Conservation (phyloP, 805 yeast genomes). For the Cyberlindnera saturnus region DNA sequence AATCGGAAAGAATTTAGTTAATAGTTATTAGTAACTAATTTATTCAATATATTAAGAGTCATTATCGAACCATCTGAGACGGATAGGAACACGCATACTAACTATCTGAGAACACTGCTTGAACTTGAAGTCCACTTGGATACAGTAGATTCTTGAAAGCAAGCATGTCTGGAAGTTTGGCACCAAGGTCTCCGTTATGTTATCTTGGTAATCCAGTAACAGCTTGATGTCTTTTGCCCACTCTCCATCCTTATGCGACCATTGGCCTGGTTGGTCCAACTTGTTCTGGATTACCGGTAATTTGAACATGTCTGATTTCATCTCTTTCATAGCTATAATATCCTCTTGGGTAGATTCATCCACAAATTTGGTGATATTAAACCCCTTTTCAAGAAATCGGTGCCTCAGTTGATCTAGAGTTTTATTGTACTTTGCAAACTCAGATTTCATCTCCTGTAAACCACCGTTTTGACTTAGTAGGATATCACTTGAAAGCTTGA, state of each 20-base stretch:
- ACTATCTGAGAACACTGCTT: slow-evolving; percentile 18
- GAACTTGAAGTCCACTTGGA: slow-evolving; percentile 41
- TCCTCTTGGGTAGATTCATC: slow-evolving; percentile 12
- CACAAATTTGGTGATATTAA: slow-evolving; percentile 8
- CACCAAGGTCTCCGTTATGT: slow-evolving; percentile 42
- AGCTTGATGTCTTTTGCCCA: slow-evolving; percentile 26
- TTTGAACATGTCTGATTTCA: slow-evolving; percentile 10
- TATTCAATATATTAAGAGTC: not conserved
- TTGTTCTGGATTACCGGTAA: slow-evolving; percentile 17
- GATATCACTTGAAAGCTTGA: slow-evolving; percentile 31
- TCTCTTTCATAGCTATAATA: slow-evolving; percentile 16
- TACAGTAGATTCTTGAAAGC: slow-evolving; percentile 50
- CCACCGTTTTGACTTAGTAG: slow-evolving; percentile 20
- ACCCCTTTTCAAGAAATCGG: slow-evolving; percentile 4
- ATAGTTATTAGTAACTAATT: too few relatives aligned
- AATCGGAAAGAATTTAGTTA: too few relatives aligned
- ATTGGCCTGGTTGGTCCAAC: slow-evolving; percentile 25
- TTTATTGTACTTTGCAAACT: slow-evolving; percentile 14
- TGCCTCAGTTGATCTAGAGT: slow-evolving; percentile 15
- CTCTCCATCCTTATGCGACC: slow-evolving; percentile 7
- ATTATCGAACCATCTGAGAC: slow-evolving; percentile 26
- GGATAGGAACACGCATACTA: slow-evolving; percentile 30
- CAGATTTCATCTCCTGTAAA: slow-evolving; percentile 18
- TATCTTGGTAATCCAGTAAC: slow-evolving; percentile 36
- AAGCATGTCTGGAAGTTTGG: slow-evolving; percentile 63